phyloP scores from a whole-genome alignment of 495 filamentous ascomycete species.

The Aspergillus steynii region DNA sequence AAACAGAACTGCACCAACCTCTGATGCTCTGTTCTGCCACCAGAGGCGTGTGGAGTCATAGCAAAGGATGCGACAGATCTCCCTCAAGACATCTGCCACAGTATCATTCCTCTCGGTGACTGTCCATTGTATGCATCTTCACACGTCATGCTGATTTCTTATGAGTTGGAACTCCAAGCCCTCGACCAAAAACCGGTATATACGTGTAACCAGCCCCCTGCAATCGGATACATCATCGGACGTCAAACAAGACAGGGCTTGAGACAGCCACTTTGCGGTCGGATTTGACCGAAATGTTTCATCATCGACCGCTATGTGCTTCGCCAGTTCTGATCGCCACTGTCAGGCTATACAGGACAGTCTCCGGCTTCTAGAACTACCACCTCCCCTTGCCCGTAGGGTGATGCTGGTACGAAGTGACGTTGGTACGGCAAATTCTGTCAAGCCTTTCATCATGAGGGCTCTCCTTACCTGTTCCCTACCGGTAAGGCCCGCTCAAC shows the following conservation, averaged over 20 bases:
- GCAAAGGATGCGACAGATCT: background rate
- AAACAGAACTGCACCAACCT: background rate
- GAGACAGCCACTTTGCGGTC: background rate
- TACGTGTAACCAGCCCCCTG: background rate
- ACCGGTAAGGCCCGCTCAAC: background rate
- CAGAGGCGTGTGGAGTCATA: background rate
- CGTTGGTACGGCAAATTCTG: no score
- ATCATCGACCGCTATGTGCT: no score
- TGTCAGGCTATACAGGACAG: no score
- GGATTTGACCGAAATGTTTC: background rate
- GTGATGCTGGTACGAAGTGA: no score
- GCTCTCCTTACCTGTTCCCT: background rate
- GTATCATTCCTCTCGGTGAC: background rate
- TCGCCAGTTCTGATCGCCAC: no score
- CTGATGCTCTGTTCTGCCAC: background rate
- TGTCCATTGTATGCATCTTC: background rate
- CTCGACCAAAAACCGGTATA: background rate
- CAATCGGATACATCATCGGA: background rate
- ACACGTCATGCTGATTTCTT: background rate
- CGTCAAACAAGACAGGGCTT: background rate
- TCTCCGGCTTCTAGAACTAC: no score
- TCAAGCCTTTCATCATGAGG: background rate
- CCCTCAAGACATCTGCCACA: background rate
- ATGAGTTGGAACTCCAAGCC: background rate
- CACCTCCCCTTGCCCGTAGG: no score